Percentiles rank a stretch among this genome's conserved stretches.
phyloP scores from a whole-genome alignment of 1,284 basidiomycete genomes.

The Athelia sp. region DNA sequence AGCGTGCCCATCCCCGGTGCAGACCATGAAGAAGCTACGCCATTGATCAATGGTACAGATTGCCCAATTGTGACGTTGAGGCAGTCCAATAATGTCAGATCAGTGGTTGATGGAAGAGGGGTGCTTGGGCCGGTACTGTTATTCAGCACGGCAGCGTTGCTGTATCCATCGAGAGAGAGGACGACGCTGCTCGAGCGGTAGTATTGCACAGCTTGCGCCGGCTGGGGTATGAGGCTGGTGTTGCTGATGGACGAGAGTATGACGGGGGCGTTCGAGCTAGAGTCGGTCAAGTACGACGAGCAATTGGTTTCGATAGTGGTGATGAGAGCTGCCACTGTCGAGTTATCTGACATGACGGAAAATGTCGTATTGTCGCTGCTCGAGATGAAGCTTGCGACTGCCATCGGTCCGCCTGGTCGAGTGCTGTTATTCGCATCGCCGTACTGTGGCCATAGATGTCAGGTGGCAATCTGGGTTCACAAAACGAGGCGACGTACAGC shows the following conservation, averaged over 20 bases:
- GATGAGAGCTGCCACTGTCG: slow-evolving; percentile 47
- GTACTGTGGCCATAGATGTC: slow-evolving; percentile 33
- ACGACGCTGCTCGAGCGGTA: slow-evolving; percentile 53
- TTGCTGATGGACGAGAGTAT: slow-evolving; percentile 26
- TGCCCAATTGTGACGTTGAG: slow-evolving; percentile 54
- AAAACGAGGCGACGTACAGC: slow-evolving; percentile 23
- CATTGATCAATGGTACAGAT: slow-evolving; percentile 37
- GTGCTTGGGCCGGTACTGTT: slow-evolving; percentile 37
- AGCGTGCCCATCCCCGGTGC: no score
- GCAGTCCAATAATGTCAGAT: slow-evolving; percentile 43
- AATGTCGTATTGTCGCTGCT: slow-evolving; percentile 42
- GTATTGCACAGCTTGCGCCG: slow-evolving; percentile 53
- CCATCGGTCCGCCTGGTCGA: slow-evolving; percentile 54
- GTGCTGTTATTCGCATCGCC: slow-evolving; percentile 45
- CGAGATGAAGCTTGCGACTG: slow-evolving; percentile 45
- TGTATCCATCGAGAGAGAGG: slow-evolving; percentile 61
- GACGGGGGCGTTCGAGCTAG: slow-evolving; percentile 17
- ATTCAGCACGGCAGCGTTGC: slow-evolving; percentile 44
- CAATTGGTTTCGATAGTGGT: slow-evolving; percentile 42
- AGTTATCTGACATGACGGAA: slow-evolving; percentile 53
- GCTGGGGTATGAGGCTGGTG: slow-evolving; percentile 30
- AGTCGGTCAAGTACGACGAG: slow-evolving; percentile 24
- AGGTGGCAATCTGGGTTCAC: not conserved
- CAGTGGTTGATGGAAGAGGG: slow-evolving; percentile 38
- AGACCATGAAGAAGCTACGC: slow-evolving; percentile 5